phyloP scores from a whole-genome alignment of 306 rosid species.

The Hippophae tibetana region DNA sequence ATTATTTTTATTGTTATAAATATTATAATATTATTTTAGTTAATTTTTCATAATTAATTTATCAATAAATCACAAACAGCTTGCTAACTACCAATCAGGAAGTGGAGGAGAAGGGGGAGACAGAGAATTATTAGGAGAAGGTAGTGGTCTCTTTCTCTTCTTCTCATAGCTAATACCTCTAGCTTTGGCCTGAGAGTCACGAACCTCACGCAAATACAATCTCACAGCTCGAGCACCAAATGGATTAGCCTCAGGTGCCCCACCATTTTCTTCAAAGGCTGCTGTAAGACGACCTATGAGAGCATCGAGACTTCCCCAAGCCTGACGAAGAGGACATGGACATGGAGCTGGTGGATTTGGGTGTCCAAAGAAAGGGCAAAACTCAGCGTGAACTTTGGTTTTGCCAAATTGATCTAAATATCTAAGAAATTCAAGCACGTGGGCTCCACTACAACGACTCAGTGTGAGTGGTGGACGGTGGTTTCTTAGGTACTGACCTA shows the following conservation, averaged over 20 bases:
- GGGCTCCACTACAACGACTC: constrained; percentile 66
- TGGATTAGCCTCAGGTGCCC: constrained; percentile 66
- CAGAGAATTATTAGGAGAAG: background rate
- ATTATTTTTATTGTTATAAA: too few species aligned
- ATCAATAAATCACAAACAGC: too few species aligned
- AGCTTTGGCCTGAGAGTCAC: constrained; percentile 76
- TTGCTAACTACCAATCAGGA: background rate
- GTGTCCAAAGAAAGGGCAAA: constrained; percentile 78
- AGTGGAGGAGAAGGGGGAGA: constrained; percentile 1
- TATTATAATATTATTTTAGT: too few species aligned
- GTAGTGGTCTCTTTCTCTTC: constrained; percentile 49
- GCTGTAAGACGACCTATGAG: constrained; percentile 74
- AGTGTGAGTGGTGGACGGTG: constrained; percentile 70
- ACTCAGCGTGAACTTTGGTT: constrained; percentile 58
- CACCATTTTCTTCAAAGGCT: constrained; percentile 76
- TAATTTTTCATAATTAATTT: too few species aligned
- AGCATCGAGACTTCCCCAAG: constrained; percentile 88
- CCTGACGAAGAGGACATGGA: constrained; percentile 74
- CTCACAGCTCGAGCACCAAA: constrained; percentile 78
- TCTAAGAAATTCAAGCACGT: constrained; percentile 65
- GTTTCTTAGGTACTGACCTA: constrained; percentile 65
- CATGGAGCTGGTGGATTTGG: constrained; percentile 84
- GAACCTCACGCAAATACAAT: constrained; percentile 65
- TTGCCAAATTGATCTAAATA: constrained; percentile 78
- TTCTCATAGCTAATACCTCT: constrained; percentile 75